A percentile compares a stretch with the other conserved stretches of the same genome.
Evolutionary conservation across 2,329 filamentous ascomycete species (phyloP).

Genomic region (Alternaria novae-zelandiae): DNA sequence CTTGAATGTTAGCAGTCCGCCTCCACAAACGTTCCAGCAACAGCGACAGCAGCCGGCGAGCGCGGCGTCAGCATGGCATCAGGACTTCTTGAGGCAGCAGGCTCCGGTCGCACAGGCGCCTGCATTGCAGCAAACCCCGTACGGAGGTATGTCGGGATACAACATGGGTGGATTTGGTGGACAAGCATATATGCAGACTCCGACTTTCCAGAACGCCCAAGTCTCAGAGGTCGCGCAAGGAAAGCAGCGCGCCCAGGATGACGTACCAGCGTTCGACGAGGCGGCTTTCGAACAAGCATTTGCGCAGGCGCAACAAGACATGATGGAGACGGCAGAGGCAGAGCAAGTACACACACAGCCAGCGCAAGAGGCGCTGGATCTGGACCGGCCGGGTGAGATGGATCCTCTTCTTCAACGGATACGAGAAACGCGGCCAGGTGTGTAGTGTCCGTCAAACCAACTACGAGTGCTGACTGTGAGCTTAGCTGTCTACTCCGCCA

Average conservation of each 20-base stretch:
- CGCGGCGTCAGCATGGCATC: constrained; percentile 60
- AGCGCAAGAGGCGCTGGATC: constrained; percentile 22
- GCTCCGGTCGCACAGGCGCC: constrained; percentile 39
- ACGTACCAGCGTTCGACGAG: constrained; percentile 57
- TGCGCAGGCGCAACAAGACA: constrained; percentile 54
- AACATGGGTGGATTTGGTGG: constrained; percentile 36
- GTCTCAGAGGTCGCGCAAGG: constrained; percentile 38
- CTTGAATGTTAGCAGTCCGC: constrained; percentile 50
- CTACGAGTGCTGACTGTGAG: constrained; percentile 19
- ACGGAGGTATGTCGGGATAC: constrained; percentile 36
- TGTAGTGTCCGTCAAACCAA: constrained; percentile 26
- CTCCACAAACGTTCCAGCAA: constrained; percentile 56
- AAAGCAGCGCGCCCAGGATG: constrained; percentile 43
- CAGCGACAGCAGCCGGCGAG: constrained; percentile 47
- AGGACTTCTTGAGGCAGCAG: constrained; percentile 62
- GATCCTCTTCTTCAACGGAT: constrained; percentile 42
- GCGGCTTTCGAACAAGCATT: constrained; percentile 64
- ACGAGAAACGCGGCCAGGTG: constrained; percentile 43
- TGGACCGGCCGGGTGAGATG: constrained; percentile 32
- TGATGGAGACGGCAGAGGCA: constrained; percentile 34
- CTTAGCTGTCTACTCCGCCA: constrained; percentile 40
- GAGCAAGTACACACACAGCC: constrained; percentile 22
- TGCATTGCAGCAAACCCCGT: constrained; percentile 33
- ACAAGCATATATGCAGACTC: constrained; percentile 33
- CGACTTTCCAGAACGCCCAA: constrained; percentile 25